Conservation (phyloP, 2,329 filamentous ascomycete species). For the Diaporthe sp. region DNA sequence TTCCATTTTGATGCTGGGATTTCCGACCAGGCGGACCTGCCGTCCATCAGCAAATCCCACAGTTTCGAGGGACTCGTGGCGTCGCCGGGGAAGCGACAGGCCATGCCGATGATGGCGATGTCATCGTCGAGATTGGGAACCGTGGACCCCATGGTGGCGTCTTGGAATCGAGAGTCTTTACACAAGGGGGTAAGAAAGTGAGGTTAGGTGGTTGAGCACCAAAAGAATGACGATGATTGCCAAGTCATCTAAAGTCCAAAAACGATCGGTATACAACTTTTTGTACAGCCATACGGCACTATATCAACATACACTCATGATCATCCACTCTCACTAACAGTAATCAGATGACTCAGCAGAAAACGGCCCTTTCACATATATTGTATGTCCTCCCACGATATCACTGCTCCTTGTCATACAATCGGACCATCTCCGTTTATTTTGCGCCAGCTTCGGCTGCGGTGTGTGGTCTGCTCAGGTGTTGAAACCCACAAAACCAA, state of each 20-base stretch:
- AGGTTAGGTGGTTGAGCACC: conserved; percentile 30
- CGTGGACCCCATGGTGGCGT: conserved; percentile 34
- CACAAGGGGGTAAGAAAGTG: background rate
- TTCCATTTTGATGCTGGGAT: conserved; percentile 36
- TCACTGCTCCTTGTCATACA: conserved; percentile 5
- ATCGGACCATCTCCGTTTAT: conserved; percentile 10
- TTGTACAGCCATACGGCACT: conserved; percentile 15
- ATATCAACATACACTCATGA: conserved; percentile 26
- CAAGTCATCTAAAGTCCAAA: background rate
- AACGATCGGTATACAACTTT: background rate
- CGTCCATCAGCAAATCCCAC: conserved; percentile 48
- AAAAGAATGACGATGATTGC: background rate
- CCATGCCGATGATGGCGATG: conserved; percentile 42
- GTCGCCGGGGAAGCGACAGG: conserved; percentile 56
- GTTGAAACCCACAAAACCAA: conserved; percentile 3
- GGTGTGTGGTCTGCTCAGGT: conserved; percentile 12
- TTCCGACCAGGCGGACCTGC: conserved; percentile 32
- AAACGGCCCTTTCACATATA: conserved; percentile 4
- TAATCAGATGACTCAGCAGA: conserved; percentile 17
- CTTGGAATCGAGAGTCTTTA: background rate
- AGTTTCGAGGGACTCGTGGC: conserved; percentile 52
- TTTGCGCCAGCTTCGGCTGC: background rate
- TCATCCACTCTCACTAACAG: background rate
- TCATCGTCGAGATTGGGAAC: conserved; percentile 15
- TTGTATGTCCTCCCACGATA: conserved; percentile 10